Percentiles rank a stretch among this genome's conserved stretches.
Evolutionary conservation across 345 rosid genomes (phyloP).

Genomic region (Dimocarpus longan): DNA sequence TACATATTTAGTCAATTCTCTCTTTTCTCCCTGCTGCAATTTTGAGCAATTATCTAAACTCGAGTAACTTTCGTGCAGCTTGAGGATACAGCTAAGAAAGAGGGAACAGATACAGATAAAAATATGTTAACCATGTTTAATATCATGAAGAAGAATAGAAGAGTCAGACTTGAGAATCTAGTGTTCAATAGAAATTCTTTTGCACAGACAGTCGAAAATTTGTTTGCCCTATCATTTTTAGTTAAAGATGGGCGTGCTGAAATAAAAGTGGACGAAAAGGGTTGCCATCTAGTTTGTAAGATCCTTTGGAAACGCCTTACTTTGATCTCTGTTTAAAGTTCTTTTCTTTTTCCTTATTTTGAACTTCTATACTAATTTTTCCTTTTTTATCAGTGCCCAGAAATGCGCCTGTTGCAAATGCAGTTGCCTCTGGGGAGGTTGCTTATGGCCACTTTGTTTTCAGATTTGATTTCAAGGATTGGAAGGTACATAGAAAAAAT

Average conservation of each 20-base stretch:
- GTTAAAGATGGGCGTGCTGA: slow-evolving; percentile 53
- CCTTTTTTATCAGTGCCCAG: slow-evolving; percentile 34
- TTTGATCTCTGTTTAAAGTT: background rate
- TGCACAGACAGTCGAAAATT: slow-evolving; percentile 54
- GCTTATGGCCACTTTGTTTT: slow-evolving; percentile 45
- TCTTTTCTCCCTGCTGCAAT: background rate
- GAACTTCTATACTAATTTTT: background rate
- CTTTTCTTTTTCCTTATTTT: background rate
- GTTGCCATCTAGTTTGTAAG: slow-evolving; percentile 50
- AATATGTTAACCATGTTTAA: slow-evolving; percentile 46
- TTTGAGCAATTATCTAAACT: background rate
- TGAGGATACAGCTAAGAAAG: slow-evolving; percentile 19
- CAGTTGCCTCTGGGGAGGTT: slow-evolving; percentile 37
- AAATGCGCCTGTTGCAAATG: slow-evolving; percentile 43
- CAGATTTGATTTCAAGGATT: slow-evolving; percentile 49
- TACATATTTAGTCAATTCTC: background rate
- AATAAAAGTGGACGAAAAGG: slow-evolving; percentile 34
- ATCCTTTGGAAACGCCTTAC: background rate
- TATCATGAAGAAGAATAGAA: slow-evolving; percentile 41
- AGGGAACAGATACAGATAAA: slow-evolving; percentile 35
- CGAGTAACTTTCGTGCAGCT: slow-evolving; percentile 30
- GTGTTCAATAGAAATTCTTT: slow-evolving; percentile 48
- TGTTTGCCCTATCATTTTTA: slow-evolving; percentile 56
- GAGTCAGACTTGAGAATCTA: slow-evolving; percentile 40
- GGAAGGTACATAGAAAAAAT: slow-evolving; percentile 36